Conservation (phyloP, 305 asterid species). For the Euphrasia arctica region DNA sequence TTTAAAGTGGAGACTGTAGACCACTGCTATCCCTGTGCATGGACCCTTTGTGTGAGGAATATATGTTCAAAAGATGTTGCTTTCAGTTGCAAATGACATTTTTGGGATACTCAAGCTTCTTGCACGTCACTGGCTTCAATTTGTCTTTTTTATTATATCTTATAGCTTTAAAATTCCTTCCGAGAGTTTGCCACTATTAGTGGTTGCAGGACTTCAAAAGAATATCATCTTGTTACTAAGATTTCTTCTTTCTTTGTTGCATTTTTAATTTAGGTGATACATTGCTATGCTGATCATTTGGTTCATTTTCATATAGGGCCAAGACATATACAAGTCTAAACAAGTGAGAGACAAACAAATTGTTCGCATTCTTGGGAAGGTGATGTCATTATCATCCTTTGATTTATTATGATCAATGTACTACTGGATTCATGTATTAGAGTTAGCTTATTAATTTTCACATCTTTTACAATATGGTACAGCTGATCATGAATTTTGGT, state of each 20-base stretch:
- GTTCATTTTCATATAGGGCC: constrained; percentile 49
- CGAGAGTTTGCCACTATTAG: neutral
- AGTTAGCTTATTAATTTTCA: constrained; percentile 6
- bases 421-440: constrained; percentile 1
- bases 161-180: constrained; percentile 16
- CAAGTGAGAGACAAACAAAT: constrained; percentile 88
- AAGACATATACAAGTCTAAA: constrained; percentile 76
- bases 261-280: constrained; percentile 7
- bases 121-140: constrained; percentile 8
- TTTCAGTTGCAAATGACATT: neutral
- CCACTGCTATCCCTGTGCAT: constrained; percentile 4
- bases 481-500: constrained; percentile 12
- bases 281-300: constrained; percentile 7
- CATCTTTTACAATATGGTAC: constrained; percentile 5
- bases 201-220: constrained; percentile 8
- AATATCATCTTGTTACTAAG: constrained; percentile 11
- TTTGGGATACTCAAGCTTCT: constrained; percentile 2
- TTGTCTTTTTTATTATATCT: constrained; percentile 5
- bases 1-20: constrained; percentile 1
- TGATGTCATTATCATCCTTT: constrained; percentile 21
- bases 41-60: constrained; percentile 6
- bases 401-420: constrained; percentile 10
- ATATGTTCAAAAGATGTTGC: neutral
- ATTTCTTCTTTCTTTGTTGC: constrained; percentile 12
- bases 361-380: constrained; percentile 92